A percentile compares a stretch with the other conserved stretches of the same genome.
phyloP scores from a whole-genome alignment of 345 rosid genomes.

The Excoecaria cochinchinensis region DNA sequence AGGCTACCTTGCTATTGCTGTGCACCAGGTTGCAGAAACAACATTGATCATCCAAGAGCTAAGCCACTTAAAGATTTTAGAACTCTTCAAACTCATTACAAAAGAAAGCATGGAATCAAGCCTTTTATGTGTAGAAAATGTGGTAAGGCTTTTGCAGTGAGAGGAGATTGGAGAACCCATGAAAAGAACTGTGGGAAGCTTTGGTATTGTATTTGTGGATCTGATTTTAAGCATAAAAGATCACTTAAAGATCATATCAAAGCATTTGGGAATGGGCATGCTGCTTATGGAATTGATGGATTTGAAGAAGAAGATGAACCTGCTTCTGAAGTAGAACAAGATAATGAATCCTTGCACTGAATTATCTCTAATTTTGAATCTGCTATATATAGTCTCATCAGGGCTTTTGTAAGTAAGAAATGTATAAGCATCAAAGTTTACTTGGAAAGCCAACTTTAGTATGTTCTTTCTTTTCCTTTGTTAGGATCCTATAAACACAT shows the following conservation, averaged over 20 bases:
- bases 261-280: conserved; percentile 56
- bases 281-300: conserved; percentile 46
- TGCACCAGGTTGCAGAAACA: conserved; percentile 63
- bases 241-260: conserved; percentile 61
- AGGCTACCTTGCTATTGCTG: conserved; percentile 75
- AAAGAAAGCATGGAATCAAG: conserved; percentile 67
- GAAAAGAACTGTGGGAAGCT: conserved; percentile 73
- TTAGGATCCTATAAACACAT: conserved; percentile 23
- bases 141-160: conserved; percentile 64
- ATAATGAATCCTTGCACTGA: conserved; percentile 33
- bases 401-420: conserved; percentile 31
- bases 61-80: conserved; percentile 70
- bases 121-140: conserved; percentile 76
- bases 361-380: neutral
- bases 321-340: conserved; percentile 55
- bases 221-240: conserved; percentile 64
- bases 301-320: conserved; percentile 63
- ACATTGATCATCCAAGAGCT: conserved; percentile 68
- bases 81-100: conserved; percentile 75
- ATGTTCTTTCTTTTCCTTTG: conserved; percentile 14
- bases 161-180: conserved; percentile 77
- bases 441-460: conserved; percentile 24
- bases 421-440: conserved; percentile 24
- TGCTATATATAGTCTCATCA: conserved; percentile 11
- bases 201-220: conserved; percentile 61